These are phyloP conservation scores for Xylaria longipes DNA, from an alignment of 495 filamentous ascomycete genomes.

Conservation along the genomic window DNA sequence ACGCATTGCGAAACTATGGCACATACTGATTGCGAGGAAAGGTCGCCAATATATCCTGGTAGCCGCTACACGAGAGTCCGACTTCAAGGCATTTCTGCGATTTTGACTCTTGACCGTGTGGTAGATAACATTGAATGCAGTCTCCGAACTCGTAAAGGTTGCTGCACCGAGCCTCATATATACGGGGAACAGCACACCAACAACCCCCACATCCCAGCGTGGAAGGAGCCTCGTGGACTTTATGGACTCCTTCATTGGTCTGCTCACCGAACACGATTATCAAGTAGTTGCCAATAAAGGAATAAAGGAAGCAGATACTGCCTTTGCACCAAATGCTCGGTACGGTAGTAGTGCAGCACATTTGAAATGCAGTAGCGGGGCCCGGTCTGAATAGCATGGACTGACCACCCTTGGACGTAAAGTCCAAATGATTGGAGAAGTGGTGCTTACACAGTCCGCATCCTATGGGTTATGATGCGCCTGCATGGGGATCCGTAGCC, in stretches of 20 bases:
- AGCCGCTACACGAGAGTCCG: neutral
- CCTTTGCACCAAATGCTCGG: neutral
- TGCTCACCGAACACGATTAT: neutral
- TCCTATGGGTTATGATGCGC: neutral
- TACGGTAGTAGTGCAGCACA: neutral
- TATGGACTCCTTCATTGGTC: neutral
- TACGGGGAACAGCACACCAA: neutral
- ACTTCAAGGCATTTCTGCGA: neutral
- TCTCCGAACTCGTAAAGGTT: neutral
- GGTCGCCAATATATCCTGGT: neutral
- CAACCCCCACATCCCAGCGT: neutral
- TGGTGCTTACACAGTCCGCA: neutral
- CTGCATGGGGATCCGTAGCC: constrained; percentile 4
- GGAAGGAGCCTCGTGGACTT: neutral
- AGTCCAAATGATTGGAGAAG: neutral
- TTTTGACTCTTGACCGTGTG: neutral
- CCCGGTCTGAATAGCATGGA: neutral
- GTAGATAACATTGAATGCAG: neutral
- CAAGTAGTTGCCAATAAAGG: neutral
- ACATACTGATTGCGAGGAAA: neutral
- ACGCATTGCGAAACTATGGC: neutral
- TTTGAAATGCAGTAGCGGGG: neutral
- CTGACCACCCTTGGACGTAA: neutral
- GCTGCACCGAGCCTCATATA: neutral
- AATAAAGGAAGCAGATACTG: neutral